Evolutionary conservation across 495 filamentous ascomycete species (phyloP), one percentile per base, ranked within the genome.

Genomic region (Talaromyces borbonicus): DNA sequence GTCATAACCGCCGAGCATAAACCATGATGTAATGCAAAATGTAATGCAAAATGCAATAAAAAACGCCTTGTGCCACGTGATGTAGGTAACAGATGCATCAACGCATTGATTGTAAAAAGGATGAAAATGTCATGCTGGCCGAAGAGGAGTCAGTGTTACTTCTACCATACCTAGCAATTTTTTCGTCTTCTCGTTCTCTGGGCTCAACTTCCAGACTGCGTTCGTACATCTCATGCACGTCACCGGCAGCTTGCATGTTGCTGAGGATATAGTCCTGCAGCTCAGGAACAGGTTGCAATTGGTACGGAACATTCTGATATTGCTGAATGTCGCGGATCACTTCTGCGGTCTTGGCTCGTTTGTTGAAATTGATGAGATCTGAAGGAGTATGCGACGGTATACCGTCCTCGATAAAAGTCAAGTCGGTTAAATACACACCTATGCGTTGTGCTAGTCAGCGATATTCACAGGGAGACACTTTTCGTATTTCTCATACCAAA

Each of bases 161-260:
- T 50, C 61, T 56, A 46, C 67, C 69, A 63, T 76, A 86, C 83
- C 83, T 84, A 62, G 83, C 81, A 70, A 87, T 86, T 70, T 86
- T 87, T 67, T 98, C 92, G 61, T 98, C 92, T 64, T 97, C 92
- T 52, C 92, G 75, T 66, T 97, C 92, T 54, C 93, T 74, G 36
- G 93, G 92, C 63, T 98, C 92, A 42, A 98, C 82, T 50, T 78
- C 73, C 71, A 97, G 72, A 60, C 87, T 94, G 68, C 84, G 84
- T 58, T 97, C 87, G 66, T 96, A 98, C 93, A 97, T 96, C 71
- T 97, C 89, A 63, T 96, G 89, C 49, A 98, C 90, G 59, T 97
- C 93, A 33, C 85, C 84, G 1, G 92, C 92, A 8, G 79, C 79
- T 67, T 90, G 82, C 79, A 98, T 90, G 61, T 95, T 95, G 56